Base-by-base conservation (phyloP, 257 asterid species). In the Mentha longifolia region DNA sequence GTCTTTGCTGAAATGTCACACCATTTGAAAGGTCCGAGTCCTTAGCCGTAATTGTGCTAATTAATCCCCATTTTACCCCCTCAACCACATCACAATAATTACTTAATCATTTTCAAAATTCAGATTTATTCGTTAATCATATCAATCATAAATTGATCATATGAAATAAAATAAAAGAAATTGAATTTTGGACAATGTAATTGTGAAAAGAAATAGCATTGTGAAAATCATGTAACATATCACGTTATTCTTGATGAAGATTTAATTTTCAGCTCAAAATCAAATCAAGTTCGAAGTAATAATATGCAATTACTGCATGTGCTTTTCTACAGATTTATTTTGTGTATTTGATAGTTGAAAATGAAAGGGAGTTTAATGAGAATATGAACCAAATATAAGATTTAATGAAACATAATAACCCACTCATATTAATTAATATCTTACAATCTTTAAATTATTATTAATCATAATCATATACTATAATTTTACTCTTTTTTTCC, bases 11-110 rank as follows among this genome's bases (percentile, higher is more conserved):
- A 67, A 41, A 20, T 65, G 67, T 73, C 80, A 70, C 74, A 67
- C 52, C 81, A 49, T 79, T 54, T 68, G 76, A 78, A 71, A 74
- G 71, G 72, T 68, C 83, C 79, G 81, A 67, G 67, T 75, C 87
- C 78, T 80, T 75, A 73, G 83, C 77, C 81, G 77, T 86, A 74
- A 61, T 74, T 74, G 61, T 50, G 68, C 30, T 22, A 19, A 63
- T 28, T 30, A 55, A 72, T 81, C 61, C 70, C 77, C 20, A 5
- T 42, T 68, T 74, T 68, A n/a, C 71, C 81, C 81, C 79, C 42
- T 41, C 39, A 6, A 8, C 2, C 20, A 45, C 6, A 35, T 35
- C 5, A 35, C 8, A 35, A 35, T 35, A 5, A 35, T 35, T 35
- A 35, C 8, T 35, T 28, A 42, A 22, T 22, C 25, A 22, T 22